These are phyloP conservation scores for Penicillium occitanis DNA, from an alignment of 2,329 filamentous ascomycete species.

Conservation along the genomic window DNA sequence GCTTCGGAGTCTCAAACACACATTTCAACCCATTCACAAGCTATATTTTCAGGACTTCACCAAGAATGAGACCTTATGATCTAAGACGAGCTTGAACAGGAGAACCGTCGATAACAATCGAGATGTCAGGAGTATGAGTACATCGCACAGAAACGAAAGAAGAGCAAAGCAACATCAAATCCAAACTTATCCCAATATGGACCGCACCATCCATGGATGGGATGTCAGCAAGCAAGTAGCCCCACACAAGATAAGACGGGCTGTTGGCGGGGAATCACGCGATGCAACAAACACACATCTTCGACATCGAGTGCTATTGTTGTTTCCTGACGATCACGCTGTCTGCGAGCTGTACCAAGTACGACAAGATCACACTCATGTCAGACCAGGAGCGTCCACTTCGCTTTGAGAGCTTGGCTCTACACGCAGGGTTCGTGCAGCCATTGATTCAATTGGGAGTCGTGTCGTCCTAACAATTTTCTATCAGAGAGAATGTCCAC, in stretches of 20 bases:
- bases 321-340: not conserved
- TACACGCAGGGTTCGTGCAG: slow-evolving; percentile 14
- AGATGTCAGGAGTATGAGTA: not conserved
- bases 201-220: not conserved
- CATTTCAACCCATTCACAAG: too few species aligned
- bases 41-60: not conserved
- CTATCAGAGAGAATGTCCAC: slow-evolving; percentile 7
- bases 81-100: not conserved
- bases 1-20: too few species aligned
- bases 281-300: not conserved
- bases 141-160: not conserved
- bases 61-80: not conserved
- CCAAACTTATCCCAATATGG: not conserved
- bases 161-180: not conserved
- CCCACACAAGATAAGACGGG: slow-evolving; percentile 4
- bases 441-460: too few species aligned
- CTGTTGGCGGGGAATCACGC: slow-evolving; percentile 1
- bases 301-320: too few species aligned
- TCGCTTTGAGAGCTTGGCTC: slow-evolving; percentile 18
- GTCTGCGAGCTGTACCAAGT: not conserved
- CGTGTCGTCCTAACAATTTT: not conserved
- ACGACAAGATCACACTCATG: not conserved
- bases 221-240: not conserved
- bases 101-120: not conserved
- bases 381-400: slow-evolving; percentile 1